Conservation (phyloP, 108 stramenopile genomes). For the Asterionellopsis glacialis region DNA sequence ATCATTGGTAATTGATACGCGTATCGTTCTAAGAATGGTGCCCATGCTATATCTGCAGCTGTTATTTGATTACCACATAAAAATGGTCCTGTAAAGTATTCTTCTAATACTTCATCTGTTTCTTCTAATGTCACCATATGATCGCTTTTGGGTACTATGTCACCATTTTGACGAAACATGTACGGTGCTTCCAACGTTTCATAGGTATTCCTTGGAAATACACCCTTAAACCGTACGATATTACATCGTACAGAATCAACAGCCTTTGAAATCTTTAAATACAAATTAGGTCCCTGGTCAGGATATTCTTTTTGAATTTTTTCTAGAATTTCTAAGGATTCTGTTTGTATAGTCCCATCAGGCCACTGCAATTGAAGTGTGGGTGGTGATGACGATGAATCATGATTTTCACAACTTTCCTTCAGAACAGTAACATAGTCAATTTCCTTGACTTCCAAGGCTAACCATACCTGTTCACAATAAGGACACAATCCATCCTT, state of each 20-base stretch:
- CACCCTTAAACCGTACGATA: constrained; percentile 1
- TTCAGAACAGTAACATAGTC: constrained; percentile 29
- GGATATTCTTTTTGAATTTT: constrained; percentile 1
- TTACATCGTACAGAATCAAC: neutral
- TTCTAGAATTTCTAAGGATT: constrained; percentile 32
- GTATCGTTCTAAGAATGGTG: constrained; percentile 44
- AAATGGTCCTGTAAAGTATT: constrained; percentile 24
- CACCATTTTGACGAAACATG: constrained; percentile 3
- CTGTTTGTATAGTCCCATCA: constrained; percentile 33
- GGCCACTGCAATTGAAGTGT: constrained; percentile 33
- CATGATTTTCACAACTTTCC: constrained; percentile 17
- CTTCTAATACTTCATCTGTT: constrained; percentile 31
- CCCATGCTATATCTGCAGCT: constrained; percentile 48
- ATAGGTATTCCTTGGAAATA: constrained; percentile 12
- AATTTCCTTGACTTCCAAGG: constrained; percentile 25
- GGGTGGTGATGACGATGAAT: constrained; percentile 17
- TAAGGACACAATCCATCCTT: constrained; percentile 39
- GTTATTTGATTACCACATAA: constrained; percentile 30
- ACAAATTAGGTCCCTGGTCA: neutral
- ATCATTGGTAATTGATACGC: constrained; percentile 31
- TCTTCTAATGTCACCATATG: constrained; percentile 15
- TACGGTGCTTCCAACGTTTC: constrained; percentile 5
- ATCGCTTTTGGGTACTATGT: constrained; percentile 4
- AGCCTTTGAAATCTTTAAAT: too few relatives aligned
- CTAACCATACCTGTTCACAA: constrained; percentile 34